Evolutionary conservation across 1,284 basidiomycete genomes (phyloP).

Genomic region (Fomitopsis schrenkii): DNA sequence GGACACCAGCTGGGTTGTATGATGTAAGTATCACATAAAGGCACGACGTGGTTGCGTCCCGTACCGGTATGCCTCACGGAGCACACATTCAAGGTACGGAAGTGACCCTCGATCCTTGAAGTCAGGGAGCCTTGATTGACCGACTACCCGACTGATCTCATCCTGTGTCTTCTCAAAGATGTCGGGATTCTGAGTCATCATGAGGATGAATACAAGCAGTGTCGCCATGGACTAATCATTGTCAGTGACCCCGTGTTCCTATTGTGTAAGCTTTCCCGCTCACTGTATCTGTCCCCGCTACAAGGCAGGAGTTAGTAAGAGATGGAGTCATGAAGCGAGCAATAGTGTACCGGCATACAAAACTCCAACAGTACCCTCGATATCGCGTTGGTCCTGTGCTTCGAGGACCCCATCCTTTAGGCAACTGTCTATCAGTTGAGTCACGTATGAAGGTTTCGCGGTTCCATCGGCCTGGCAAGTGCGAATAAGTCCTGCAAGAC

Average conservation of each 20-base stretch:
- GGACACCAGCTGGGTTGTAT: not conserved
- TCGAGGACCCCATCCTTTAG: slow-evolving; percentile 8
- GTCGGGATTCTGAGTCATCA: slow-evolving; percentile 47
- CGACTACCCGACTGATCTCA: slow-evolving; percentile 30
- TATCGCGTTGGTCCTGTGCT: slow-evolving; percentile 17
- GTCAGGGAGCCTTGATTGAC: slow-evolving; percentile 39
- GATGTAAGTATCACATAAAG: not conserved
- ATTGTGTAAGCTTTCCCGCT: not conserved
- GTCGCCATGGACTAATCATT: not conserved
- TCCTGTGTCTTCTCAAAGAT: slow-evolving; percentile 44
- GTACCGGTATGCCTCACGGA: slow-evolving; percentile 28
- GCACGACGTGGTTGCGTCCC: not conserved
- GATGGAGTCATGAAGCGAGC: too few species aligned
- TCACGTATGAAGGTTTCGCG: slow-evolving; percentile 20
- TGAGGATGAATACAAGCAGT: slow-evolving; percentile 34
- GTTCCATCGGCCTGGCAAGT: slow-evolving; percentile 15
- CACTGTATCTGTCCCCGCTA: slow-evolving; percentile 25
- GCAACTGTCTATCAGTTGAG: slow-evolving; percentile 17
- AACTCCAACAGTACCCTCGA: slow-evolving; percentile 22
- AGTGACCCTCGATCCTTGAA: slow-evolving; percentile 44
- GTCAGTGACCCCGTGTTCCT: too few species aligned
- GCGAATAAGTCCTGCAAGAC: not conserved
- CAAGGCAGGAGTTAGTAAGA: not conserved
- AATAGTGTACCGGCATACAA: slow-evolving; percentile 18
- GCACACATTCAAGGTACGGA: slow-evolving; percentile 30